phyloP scores from a whole-genome alignment of 768 basidiomycete genomes.

The Fomitopsis pulvina region DNA sequence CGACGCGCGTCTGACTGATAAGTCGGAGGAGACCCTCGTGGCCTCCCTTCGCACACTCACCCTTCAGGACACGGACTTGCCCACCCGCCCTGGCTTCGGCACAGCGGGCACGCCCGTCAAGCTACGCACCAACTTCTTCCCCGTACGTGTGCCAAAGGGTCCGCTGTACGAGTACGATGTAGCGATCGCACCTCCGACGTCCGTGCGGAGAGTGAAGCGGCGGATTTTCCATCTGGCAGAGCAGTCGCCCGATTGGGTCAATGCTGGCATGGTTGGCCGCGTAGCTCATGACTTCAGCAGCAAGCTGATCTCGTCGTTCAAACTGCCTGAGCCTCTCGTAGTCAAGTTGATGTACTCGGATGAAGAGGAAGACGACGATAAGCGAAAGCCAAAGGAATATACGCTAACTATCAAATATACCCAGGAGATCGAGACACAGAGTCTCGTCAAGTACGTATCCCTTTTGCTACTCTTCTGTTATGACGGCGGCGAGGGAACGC shows the following conservation, averaged over 20 bases:
- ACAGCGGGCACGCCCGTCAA: constrained; percentile 35
- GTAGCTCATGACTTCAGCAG: constrained; percentile 44
- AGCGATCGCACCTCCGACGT: constrained; percentile 30
- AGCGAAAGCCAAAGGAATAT: constrained; percentile 29
- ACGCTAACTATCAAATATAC: constrained; percentile 36
- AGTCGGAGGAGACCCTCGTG: constrained; percentile 39
- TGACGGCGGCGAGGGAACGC: constrained; percentile 3
- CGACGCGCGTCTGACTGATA: constrained; percentile 41
- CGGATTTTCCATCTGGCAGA: constrained; percentile 47
- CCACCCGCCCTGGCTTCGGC: constrained; percentile 44
- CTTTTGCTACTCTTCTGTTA: background rate
- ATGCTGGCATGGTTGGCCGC: constrained; percentile 31
- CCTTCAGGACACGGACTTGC: constrained; percentile 29
- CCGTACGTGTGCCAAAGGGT: constrained; percentile 39
- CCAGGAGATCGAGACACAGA: constrained; percentile 37
- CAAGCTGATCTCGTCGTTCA: constrained; percentile 37
- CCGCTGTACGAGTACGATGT: constrained; percentile 45
- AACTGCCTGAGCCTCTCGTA: constrained; percentile 35
- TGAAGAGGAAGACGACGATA: constrained; percentile 34
- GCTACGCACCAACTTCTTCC: constrained; percentile 49
- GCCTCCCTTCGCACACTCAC: constrained; percentile 24
- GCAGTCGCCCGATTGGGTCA: constrained; percentile 31
- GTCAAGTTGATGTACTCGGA: constrained; percentile 37
- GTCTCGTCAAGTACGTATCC: constrained; percentile 31
- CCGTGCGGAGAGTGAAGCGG: constrained; percentile 33